Base-by-base conservation (phyloP, 2,329 filamentous ascomycete genomes). In the Atkinsonella hypoxylon region DNA sequence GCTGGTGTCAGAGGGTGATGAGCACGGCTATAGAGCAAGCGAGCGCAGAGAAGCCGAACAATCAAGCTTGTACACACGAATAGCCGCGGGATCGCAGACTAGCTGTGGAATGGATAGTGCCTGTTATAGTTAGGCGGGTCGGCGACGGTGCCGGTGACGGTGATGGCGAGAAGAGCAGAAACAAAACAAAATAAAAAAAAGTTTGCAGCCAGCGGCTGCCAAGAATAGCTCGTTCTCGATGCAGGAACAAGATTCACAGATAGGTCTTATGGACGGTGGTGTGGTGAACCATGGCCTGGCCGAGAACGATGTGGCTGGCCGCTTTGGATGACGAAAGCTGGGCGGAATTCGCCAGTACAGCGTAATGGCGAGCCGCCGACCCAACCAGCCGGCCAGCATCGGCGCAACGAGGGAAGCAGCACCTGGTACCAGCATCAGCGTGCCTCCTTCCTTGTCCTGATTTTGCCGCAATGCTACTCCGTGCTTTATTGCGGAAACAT, bases 261-360 rank as follows among this genome's bases (percentile, higher is more conserved):
- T 9, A 36, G 12, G 47, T 31, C 30, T 30, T n/a, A n/a, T 26
- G 12, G 34, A 36, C 9, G 34, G 15, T 34, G 18, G 40, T 44
- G 15, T 44, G 20, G 48, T 45, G 48, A 49, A 45, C 39, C 48
- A 49, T 40, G 40, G 47, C 31, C 47, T 43, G 39, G 17, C 32
- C 47, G 40, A 44, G 40, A 43, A 36, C 40, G 47, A 40, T 43
- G 42, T 36, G 48, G 26, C 13, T 13, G 40, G 30, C 40, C 17
- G n/a, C n/a, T n/a, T n/a, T n/a, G n/a, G n/a, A n/a, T n/a, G n/a
- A n/a, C n/a, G 4, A 26, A 26, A 7, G 26, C 26, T 26, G 22
- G 22, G 22, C 22, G 22, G 22, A 26, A 26, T 26, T 26, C 22
- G 22, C 22, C 6, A 26, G 22, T 6, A 6, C 22, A 26, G 22